Percentiles rank a stretch among this genome's conserved stretches.
Conservation (phyloP, 2,329 filamentous ascomycete genomes). For the Leptographium lundbergii region DNA sequence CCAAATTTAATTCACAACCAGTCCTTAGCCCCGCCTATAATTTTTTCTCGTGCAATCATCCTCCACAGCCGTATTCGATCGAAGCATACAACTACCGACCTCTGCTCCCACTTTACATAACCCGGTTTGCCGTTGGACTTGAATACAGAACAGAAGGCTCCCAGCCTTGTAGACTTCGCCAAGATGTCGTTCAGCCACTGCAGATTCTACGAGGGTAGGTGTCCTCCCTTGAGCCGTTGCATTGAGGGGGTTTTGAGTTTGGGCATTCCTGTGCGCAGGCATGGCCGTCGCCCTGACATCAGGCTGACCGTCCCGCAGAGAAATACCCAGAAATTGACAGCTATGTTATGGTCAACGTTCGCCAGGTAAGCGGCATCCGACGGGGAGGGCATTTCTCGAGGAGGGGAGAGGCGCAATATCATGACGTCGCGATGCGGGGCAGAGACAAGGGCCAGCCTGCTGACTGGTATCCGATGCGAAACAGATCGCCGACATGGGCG, state of each 20-base stretch:
- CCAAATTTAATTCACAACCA: neutral
- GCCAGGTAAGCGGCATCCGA: slow-evolving; percentile 48
- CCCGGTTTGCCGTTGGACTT: neutral
- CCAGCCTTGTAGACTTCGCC: slow-evolving; percentile 13
- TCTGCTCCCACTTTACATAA: neutral
- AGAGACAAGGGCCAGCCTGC: slow-evolving; percentile 6
- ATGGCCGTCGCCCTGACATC: neutral
- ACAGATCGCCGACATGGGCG: slow-evolving; percentile 98
- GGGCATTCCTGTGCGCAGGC: neutral
- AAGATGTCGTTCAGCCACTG: slow-evolving; percentile 27
- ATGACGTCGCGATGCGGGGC: neutral
- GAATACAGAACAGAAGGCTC: neutral
- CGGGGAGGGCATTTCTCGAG: neutral
- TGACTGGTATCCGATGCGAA: slow-evolving; percentile 5
- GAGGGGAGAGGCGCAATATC: neutral
- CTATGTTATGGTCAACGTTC: slow-evolving; percentile 97
- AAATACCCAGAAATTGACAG: slow-evolving; percentile 93
- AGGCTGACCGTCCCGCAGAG: slow-evolving; percentile 23
- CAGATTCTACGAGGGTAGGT: slow-evolving; percentile 23
- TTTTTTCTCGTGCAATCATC: neutral
- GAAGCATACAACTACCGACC: neutral
- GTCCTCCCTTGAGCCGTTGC: neutral
- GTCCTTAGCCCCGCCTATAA: slow-evolving; percentile 1
- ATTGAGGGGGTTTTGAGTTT: slow-evolving; percentile 10
- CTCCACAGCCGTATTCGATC: neutral